Conservation (phyloP, 768 basidiomycete genomes). For the Panellus pusillus region DNA sequence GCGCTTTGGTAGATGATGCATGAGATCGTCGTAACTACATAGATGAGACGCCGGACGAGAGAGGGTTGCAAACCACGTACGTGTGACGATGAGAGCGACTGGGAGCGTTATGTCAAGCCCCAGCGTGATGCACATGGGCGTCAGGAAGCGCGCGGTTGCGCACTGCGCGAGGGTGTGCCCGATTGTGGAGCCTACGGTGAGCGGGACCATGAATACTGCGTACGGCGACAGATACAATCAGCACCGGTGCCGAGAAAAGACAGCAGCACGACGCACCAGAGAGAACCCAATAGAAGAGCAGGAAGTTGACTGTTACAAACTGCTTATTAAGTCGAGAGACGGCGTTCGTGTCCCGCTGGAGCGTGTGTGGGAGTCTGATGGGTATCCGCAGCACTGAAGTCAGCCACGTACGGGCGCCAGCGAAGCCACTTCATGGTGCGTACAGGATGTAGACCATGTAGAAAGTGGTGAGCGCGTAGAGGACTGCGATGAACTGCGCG, state of each 20-base stretch:
- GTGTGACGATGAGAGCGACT: conserved; percentile 10
- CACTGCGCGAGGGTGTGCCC: not conserved
- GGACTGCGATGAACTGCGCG: conserved; percentile 18
- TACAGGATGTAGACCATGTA: conserved; percentile 18
- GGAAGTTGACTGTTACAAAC: conserved; percentile 19
- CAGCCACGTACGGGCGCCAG: too few relatives aligned
- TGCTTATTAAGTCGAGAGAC: conserved; percentile 18
- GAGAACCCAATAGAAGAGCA: conserved; percentile 14
- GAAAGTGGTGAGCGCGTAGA: conserved; percentile 11
- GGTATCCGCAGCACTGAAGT: too few relatives aligned
- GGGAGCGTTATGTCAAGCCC: conserved; percentile 13
- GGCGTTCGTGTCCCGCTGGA: conserved; percentile 6
- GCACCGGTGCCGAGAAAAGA: not conserved
- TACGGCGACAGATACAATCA: too few relatives aligned
- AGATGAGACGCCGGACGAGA: not conserved
- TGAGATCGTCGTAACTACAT: conserved; percentile 3
- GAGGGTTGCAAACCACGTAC: conserved; percentile 2
- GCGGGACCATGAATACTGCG: conserved; percentile 13
- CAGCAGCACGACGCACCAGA: conserved; percentile 6
- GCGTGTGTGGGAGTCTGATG: conserved; percentile 11
- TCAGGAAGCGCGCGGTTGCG: not conserved
- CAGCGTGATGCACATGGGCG: conserved; percentile 9
- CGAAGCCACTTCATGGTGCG: too few relatives aligned
- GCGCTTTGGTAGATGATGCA: conserved; percentile 2
- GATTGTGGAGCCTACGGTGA: conserved; percentile 9